Evolutionary conservation across 164 flowering plant species (phyloP).

Genomic region (Chimonanthus salicifolius): DNA sequence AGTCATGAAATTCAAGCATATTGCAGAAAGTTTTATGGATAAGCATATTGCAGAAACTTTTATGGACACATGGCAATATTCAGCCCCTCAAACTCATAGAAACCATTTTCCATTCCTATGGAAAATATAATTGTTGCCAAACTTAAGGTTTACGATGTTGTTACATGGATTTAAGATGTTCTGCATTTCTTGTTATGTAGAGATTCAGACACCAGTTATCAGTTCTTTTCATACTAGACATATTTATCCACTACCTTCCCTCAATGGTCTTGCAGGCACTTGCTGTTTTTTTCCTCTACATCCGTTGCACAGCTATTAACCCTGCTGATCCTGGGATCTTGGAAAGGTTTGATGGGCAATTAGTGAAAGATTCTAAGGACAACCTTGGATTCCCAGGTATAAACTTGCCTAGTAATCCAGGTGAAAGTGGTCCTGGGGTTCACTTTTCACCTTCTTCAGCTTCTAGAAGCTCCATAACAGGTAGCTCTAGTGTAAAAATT

Average conservation of each 20-base stretch:
- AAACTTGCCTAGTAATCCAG: constrained; percentile 24
- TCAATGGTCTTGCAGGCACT: constrained; percentile 54
- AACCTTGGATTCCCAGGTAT: constrained; percentile 27
- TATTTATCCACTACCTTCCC: not conserved
- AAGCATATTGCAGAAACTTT: too few species aligned
- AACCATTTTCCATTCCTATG: too few species aligned
- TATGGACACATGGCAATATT: too few species aligned
- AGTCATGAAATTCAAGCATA: too few species aligned
- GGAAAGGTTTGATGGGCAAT: constrained; percentile 36
- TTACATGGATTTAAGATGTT: too few species aligned
- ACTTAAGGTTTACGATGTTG: too few species aligned
- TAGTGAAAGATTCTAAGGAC: constrained; percentile 13
- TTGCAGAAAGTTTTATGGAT: too few species aligned
- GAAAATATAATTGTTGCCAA: too few species aligned
- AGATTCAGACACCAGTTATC: not conserved
- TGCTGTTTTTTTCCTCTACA: constrained; percentile 84
- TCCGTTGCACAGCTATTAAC: constrained; percentile 85
- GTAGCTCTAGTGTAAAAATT: constrained; percentile 48
- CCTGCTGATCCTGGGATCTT: constrained; percentile 96
- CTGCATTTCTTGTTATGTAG: too few species aligned
- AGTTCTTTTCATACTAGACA: not conserved
- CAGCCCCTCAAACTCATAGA: too few species aligned
- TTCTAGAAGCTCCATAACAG: constrained; percentile 58
- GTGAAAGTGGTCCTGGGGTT: constrained; percentile 23
- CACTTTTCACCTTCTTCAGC: constrained; percentile 62